phyloP scores from a whole-genome alignment of 75 land plant genomes.

The Azolla pinnata region DNA sequence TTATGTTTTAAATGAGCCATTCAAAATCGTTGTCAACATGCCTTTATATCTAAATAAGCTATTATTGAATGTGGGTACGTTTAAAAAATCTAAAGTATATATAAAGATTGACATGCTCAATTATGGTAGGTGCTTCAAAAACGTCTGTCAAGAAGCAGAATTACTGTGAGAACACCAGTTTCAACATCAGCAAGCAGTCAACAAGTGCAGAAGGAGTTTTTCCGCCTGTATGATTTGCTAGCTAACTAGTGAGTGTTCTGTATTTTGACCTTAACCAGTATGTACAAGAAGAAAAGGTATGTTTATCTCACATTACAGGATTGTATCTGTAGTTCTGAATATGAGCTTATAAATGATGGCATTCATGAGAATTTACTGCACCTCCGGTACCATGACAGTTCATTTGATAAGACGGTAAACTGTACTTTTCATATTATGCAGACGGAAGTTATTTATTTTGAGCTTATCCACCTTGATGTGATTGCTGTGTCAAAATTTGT shows the following conservation, averaged over 20 bases:
- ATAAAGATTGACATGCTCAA: too few relatives aligned
- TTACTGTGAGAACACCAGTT: constrained; percentile 5
- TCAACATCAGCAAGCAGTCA: constrained; percentile 9
- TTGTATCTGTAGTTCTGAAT: constrained; percentile 66
- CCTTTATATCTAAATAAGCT: too few relatives aligned
- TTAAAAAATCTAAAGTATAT: too few relatives aligned
- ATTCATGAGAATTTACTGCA: constrained; percentile 82
- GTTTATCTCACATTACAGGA: not conserved
- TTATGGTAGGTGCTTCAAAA: constrained; percentile 60
- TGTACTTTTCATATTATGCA: too few relatives aligned
- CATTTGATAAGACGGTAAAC: constrained; percentile 80
- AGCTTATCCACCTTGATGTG: too few relatives aligned
- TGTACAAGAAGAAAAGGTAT: not conserved
- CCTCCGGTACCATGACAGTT: constrained; percentile 76
- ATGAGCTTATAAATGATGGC: constrained; percentile 68
- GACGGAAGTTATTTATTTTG: too few relatives aligned
- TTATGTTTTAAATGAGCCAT: too few relatives aligned
- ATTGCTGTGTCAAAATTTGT: not conserved
- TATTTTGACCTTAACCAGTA: not conserved
- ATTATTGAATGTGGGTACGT: too few relatives aligned
- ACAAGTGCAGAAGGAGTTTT: constrained; percentile 29
- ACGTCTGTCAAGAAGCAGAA: constrained; percentile 33
- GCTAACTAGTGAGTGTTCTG: constrained; percentile 53
- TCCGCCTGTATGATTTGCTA: constrained; percentile 49
- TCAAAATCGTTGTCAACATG: too few relatives aligned